Conservation (phyloP, 2,329 filamentous ascomycete genomes). For the Blumeriella jaapii region DNA sequence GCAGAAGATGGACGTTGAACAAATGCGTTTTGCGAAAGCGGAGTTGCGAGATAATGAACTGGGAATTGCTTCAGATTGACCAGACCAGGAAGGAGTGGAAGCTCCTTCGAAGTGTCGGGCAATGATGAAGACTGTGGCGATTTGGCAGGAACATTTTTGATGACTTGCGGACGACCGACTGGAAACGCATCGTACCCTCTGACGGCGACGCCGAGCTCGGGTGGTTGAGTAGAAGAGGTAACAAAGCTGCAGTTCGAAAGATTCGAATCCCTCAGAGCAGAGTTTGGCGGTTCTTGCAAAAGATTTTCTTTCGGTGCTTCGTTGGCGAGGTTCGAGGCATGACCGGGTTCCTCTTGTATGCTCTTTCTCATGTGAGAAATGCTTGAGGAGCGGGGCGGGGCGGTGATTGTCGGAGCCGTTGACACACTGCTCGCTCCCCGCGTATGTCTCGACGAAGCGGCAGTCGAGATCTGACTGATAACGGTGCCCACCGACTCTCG, state of each 20-base stretch:
- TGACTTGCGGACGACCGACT: slow-evolving; percentile 3
- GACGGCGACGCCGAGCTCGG: slow-evolving; percentile 1
- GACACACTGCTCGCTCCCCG: slow-evolving; percentile 14
- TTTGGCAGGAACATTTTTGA: slow-evolving; percentile 5
- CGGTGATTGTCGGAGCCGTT: slow-evolving; percentile 11
- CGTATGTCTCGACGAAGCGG: slow-evolving; percentile 9
- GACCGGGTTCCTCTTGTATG: slow-evolving; percentile 7
- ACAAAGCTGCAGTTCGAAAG: neutral
- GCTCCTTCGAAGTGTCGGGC: neutral
- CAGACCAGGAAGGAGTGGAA: neutral
- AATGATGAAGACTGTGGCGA: neutral
- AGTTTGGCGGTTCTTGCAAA: too few species aligned
- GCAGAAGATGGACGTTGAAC: too few species aligned
- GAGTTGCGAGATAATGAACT: too few species aligned
- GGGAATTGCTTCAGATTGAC: too few species aligned
- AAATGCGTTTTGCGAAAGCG: neutral
- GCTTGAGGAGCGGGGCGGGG: slow-evolving; percentile 15
- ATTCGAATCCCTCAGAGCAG: too few species aligned
- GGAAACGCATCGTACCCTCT: slow-evolving; percentile 5
- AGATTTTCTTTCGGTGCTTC: neutral
- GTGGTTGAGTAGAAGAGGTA: slow-evolving; percentile 1
- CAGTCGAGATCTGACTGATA: slow-evolving; percentile 11
- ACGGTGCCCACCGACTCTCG: slow-evolving; percentile 17
- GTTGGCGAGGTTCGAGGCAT: slow-evolving; percentile 2
- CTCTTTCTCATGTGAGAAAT: slow-evolving; percentile 7